A percentile compares a stretch with the other conserved stretches of the same genome.
phyloP scores from a whole-genome alignment of 768 basidiomycete genomes.

The Mycena indigotica region DNA sequence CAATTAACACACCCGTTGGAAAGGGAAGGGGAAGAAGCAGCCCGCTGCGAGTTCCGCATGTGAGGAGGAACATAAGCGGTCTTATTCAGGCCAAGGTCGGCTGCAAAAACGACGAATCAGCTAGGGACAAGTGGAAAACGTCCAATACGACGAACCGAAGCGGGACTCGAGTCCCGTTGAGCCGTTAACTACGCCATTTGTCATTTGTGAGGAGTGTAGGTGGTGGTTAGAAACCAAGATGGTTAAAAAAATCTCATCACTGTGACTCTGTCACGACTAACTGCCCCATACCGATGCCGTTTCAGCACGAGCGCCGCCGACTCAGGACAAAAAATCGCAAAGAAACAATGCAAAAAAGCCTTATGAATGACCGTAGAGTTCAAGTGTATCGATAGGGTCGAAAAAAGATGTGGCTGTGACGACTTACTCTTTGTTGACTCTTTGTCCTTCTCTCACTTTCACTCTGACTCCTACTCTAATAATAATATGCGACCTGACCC shows the following conservation, averaged over 20 bases:
- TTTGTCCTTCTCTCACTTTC: conserved; percentile 1
- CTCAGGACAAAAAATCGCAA: too few relatives aligned
- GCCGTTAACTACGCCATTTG: conserved; percentile 77
- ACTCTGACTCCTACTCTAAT: neutral
- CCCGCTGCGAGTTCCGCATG: conserved; percentile 83
- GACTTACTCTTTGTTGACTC: neutral
- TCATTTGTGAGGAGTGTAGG: conserved; percentile 76
- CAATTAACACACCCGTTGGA: conserved; percentile 55
- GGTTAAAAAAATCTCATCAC: neutral
- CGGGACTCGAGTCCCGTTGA: conserved; percentile 70
- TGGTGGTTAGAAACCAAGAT: conserved; percentile 33
- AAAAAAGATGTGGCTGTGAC: neutral
- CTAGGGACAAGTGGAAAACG: conserved; percentile 10
- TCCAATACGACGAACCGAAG: conserved; percentile 56
- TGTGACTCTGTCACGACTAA: neutral
- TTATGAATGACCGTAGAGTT: neutral
- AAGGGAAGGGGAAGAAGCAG: conserved; percentile 60
- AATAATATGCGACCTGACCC: neutral
- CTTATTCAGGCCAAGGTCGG: conserved; percentile 77
- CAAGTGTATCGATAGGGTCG: too few relatives aligned
- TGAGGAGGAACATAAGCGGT: conserved; percentile 89
- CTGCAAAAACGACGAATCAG: conserved; percentile 42
- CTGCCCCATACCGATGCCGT: neutral
- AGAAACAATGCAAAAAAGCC: neutral
- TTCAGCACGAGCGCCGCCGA: neutral